Evolutionary conservation across 768 basidiomycete species (phyloP), one percentile per base, ranked within the genome.

Genomic region (Coprinopsis marcescibilis): DNA sequence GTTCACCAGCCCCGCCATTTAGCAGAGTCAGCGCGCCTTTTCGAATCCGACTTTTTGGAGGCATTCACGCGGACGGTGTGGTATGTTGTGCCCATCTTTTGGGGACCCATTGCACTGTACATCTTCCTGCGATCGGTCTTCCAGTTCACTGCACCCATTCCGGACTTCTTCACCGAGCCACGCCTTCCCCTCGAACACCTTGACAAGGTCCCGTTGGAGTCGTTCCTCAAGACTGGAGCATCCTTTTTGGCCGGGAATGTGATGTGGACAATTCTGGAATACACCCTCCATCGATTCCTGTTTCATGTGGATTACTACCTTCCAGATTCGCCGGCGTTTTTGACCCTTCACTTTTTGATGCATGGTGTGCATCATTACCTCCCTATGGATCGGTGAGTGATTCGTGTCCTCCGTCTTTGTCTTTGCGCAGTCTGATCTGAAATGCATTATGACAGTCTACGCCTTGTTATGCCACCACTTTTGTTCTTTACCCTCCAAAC

Each of bases 291-390:
- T 66, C 85, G 96, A 33, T 97, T 97, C 80, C 68, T 99, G 41
- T 99, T 99, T 81, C 96, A 99, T 65, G 69, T 99, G 56, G 96
- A 99, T 60, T 73, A 80, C 7, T 65, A 74, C 58, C 77, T 99
- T 17, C 96, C 96, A 2, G 96, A 99, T 65, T 73, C 69, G 48
- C 84, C 85, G 4, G 66, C 69, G 43, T 89, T 85, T 66, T 72
- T 98, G 58, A 80, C 81, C 34, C 61, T 97, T 20, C 96, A 99
- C 61, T 99, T 99, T 68, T 61, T 89, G 57, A 71, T 90, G 61
- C 96, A 98, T 59, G 96, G 96, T 13, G 81, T 99, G 27, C 96
- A 99, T 61, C 96, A 99, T 65, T 99, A 94, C 60, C 71, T 99
- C 53, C 96, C 93, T 13, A 96, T 97, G 93, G 93, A 96, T 60